Evolutionary conservation across 164 flowering plant species (phyloP).

Genomic region (Euptelea pleiosperma): DNA sequence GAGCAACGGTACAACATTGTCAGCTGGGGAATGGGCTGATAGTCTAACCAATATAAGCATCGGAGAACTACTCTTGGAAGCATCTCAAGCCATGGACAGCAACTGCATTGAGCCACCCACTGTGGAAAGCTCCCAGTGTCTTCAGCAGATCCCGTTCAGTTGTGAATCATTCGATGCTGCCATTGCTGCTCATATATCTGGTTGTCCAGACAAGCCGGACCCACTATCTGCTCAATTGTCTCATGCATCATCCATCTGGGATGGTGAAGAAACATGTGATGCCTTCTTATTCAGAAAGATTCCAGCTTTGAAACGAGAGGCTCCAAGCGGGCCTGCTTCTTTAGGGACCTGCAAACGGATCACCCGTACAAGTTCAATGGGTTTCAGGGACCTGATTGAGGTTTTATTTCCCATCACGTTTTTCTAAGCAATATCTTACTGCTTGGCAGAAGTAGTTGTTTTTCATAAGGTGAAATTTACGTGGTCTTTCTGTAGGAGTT

Average conservation of each 20-base stretch:
- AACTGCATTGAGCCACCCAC: constrained; percentile 33
- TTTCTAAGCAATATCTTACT: not conserved
- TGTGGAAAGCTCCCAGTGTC: constrained; percentile 33
- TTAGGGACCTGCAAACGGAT: constrained; percentile 20
- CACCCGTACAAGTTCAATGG: constrained; percentile 20
- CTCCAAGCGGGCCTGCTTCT: constrained; percentile 25
- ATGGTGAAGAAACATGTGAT: constrained; percentile 97
- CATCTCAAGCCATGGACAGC: constrained; percentile 34
- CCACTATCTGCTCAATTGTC: constrained; percentile 30
- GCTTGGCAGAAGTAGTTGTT: not conserved
- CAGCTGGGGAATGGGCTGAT: constrained; percentile 93
- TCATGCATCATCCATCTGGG: constrained; percentile 73
- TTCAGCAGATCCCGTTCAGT: constrained; percentile 60
- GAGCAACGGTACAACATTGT: constrained; percentile 34
- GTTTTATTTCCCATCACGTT: constrained; percentile 27
- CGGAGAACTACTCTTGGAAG: constrained; percentile 74
- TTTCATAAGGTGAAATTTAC: constrained; percentile 4
- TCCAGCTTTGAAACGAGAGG: constrained; percentile 16
- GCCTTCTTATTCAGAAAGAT: constrained; percentile 74
- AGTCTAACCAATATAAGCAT: constrained; percentile 83
- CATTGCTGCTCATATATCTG: constrained; percentile 81
- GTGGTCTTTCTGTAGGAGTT: constrained; percentile 43
- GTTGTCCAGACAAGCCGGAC: constrained; percentile 36
- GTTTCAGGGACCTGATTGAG: constrained; percentile 31
- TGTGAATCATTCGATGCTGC: constrained; percentile 98